Conservation (phyloP, 768 basidiomycete species). For the Leccinellum rugosiceps region DNA sequence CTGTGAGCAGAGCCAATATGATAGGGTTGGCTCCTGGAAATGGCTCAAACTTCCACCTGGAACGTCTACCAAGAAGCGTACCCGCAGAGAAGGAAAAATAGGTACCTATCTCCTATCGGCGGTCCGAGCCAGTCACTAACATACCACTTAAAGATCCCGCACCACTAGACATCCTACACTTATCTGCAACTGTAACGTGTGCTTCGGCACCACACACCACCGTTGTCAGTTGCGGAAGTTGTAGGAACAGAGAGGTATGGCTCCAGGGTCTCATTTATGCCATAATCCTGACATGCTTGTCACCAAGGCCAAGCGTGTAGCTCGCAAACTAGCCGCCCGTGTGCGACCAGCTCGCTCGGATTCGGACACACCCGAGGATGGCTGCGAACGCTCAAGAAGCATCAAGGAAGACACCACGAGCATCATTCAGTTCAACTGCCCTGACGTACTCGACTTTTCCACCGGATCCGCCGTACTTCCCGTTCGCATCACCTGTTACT, state of each 20-base stretch:
- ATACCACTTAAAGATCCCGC: conserved; percentile 51
- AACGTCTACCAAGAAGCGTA: conserved; percentile 79
- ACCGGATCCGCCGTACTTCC: conserved; percentile 87
- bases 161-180: conserved; percentile 65
- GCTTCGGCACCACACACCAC: conserved; percentile 74
- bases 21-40: conserved; percentile 86
- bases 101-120: conserved; percentile 41
- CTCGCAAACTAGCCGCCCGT: conserved; percentile 83
- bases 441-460: conserved; percentile 85
- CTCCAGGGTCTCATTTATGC: background rate
- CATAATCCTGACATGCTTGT: conserved; percentile 7
- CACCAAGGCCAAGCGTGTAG: conserved; percentile 78
- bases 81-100: conserved; percentile 81
- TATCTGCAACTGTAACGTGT: conserved; percentile 74
- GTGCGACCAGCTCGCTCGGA: conserved; percentile 76
- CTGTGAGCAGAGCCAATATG: conserved; percentile 61
- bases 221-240: conserved; percentile 83
- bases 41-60: conserved; percentile 80
- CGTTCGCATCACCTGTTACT: conserved; percentile 95
- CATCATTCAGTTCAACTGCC: conserved; percentile 95
- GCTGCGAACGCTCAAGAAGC: conserved; percentile 40
- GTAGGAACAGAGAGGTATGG: conserved; percentile 79
- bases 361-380: conserved; percentile 63
- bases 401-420: conserved; percentile 67
- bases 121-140: conserved; percentile 17